Evolutionary conservation across 1,284 basidiomycete species (phyloP).

Genomic region (Vanrija pseudolonga): DNA sequence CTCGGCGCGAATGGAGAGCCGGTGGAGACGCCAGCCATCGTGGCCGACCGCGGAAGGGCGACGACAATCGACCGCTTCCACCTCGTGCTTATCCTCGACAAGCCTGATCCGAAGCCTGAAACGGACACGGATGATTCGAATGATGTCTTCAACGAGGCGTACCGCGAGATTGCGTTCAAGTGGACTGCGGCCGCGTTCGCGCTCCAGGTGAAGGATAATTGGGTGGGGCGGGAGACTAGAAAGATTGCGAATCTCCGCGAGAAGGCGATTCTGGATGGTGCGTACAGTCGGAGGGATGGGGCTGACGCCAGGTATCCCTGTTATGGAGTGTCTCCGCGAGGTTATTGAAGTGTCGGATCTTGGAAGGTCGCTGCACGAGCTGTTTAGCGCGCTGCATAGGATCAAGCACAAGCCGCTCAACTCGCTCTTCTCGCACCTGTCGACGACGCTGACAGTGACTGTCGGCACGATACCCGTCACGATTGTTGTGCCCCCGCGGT

Average conservation of each 20-base stretch:
- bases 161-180: constrained; percentile 80
- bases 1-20: not conserved
- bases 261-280: constrained; percentile 47
- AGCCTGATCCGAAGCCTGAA: constrained; percentile 65
- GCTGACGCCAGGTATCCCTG: constrained; percentile 24
- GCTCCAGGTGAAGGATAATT: constrained; percentile 76
- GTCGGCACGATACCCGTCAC: constrained; percentile 72
- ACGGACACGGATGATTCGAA: constrained; percentile 64
- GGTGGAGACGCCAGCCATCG: not conserved
- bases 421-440: constrained; percentile 50
- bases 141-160: constrained; percentile 60
- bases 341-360: constrained; percentile 62
- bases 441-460: constrained; percentile 65
- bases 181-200: constrained; percentile 83
- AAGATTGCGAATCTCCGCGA: constrained; percentile 66
- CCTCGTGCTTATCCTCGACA: constrained; percentile 79
- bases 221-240: constrained; percentile 73
- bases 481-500: constrained; percentile 72
- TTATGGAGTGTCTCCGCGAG: constrained; percentile 31
- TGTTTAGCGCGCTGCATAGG: constrained; percentile 53
- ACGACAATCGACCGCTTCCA: constrained; percentile 69
- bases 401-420: constrained; percentile 61
- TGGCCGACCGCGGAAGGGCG: not conserved
- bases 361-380: constrained; percentile 65
- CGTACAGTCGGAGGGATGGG: constrained; percentile 9